Conservation (phyloP, 495 filamentous ascomycete genomes). For the Penicillium goetzii region DNA sequence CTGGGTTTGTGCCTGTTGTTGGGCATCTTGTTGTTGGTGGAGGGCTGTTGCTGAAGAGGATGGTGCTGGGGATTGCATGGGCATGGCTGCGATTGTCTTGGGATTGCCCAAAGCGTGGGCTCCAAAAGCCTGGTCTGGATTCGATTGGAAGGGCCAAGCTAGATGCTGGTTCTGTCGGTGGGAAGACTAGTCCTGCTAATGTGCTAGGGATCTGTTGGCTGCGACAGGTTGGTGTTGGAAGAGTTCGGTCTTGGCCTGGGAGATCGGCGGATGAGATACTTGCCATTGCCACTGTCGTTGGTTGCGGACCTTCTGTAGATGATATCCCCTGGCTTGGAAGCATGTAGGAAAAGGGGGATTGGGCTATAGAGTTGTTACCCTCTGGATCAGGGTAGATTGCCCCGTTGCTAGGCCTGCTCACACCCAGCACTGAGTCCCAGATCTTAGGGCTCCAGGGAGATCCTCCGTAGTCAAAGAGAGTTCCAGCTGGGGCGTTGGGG, state of each 20-base stretch:
- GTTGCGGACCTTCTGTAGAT: slow-evolving; percentile 27
- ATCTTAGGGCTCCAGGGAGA: slow-evolving; percentile 32
- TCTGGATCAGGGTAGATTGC: slow-evolving; percentile 37
- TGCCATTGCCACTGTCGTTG: slow-evolving; percentile 25
- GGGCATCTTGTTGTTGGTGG: slow-evolving; percentile 26
- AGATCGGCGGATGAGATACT: slow-evolving; percentile 28
- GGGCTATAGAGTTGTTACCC: slow-evolving; percentile 27
- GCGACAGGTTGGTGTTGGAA: slow-evolving; percentile 41
- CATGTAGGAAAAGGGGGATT: slow-evolving; percentile 37
- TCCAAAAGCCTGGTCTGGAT: slow-evolving; percentile 26
- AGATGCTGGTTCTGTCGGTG: slow-evolving; percentile 13
- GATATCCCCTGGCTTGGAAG: slow-evolving; percentile 31
- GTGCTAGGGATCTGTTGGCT: slow-evolving; percentile 23
- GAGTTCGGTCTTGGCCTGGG: slow-evolving; percentile 38
- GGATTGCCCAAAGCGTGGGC: slow-evolving; percentile 7
- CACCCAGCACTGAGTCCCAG: slow-evolving; percentile 33
- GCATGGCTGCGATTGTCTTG: slow-evolving; percentile 10
- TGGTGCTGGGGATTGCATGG: slow-evolving; percentile 20
- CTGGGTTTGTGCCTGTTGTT: slow-evolving; percentile 24
- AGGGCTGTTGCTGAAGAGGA: slow-evolving; percentile 25
- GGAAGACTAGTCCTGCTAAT: slow-evolving; percentile 8
- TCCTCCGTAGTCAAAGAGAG: slow-evolving; percentile 33
- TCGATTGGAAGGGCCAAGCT: slow-evolving; percentile 11
- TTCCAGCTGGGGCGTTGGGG: slow-evolving; percentile 30
- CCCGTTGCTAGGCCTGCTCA: slow-evolving; percentile 25